phyloP scores from a whole-genome alignment of 495 filamentous ascomycete species.

The Daldinia caldariorum region DNA sequence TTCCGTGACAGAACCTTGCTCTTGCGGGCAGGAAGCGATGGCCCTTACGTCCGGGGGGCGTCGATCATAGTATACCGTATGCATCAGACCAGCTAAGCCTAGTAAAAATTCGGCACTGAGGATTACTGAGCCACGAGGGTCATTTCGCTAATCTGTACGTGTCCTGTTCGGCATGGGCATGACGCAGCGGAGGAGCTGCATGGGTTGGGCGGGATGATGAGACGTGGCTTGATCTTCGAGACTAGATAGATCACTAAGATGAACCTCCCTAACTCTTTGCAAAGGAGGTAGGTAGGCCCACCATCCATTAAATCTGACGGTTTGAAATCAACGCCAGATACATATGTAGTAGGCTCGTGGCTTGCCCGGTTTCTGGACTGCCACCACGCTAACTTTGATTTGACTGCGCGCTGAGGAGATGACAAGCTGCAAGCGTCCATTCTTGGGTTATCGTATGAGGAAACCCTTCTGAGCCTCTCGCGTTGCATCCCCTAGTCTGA shows the following conservation, averaged over 20 bases:
- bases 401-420: constrained; percentile 25
- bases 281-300: constrained; percentile 15
- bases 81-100: constrained; percentile 19
- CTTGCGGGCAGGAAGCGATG: constrained; percentile 33
- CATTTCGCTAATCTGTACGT: constrained; percentile 46
- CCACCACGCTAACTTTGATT: constrained; percentile 27
- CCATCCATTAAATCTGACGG: constrained; percentile 6
- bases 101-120: constrained; percentile 37
- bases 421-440: constrained; percentile 29
- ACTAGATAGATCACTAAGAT: constrained; percentile 34
- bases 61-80: constrained; percentile 34
- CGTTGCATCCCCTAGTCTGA: constrained; percentile 20
- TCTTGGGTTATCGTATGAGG: constrained; percentile 14
- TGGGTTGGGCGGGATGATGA: constrained; percentile 35
- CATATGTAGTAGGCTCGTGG: too few relatives aligned
- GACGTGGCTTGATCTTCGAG: constrained; percentile 43
- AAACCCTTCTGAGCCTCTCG: constrained; percentile 11
- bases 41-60: constrained; percentile 41
- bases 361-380: constrained; percentile 28
- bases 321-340: constrained; percentile 13
- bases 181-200: constrained; percentile 34
- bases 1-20: constrained; percentile 33
- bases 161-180: constrained; percentile 39
- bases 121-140: constrained; percentile 42
- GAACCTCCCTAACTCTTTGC: constrained; percentile 14